Percentiles rank a stretch among this genome's conserved stretches.
These are phyloP conservation scores for Penicillium aurantiogriseum DNA, from an alignment of 2,329 filamentous ascomycete genomes.

Conservation along the genomic window DNA sequence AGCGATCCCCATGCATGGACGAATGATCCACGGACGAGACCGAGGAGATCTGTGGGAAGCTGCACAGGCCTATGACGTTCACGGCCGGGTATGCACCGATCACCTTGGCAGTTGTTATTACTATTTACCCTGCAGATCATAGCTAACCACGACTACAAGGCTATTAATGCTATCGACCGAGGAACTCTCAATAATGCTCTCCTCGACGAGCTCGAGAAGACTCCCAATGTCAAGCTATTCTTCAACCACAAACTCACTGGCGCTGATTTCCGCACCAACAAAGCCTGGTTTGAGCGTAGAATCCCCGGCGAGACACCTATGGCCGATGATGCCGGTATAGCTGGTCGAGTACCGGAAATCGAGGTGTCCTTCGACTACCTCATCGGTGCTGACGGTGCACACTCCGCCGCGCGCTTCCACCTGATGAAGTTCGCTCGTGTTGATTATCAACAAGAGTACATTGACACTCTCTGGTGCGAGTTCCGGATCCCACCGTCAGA, in stretches of 20 bases:
- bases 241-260: slow-evolving; percentile 94
- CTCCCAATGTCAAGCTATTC: slow-evolving; percentile 86
- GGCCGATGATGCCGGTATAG: slow-evolving; percentile 34
- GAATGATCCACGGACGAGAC: slow-evolving; percentile 84
- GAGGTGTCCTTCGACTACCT: slow-evolving; percentile 87
- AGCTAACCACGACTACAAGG: slow-evolving; percentile 48
- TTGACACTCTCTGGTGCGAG: slow-evolving; percentile 96
- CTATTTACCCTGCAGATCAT: slow-evolving; percentile 7
- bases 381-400: slow-evolving; percentile 91
- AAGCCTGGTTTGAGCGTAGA: slow-evolving; percentile 79
- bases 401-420: slow-evolving; percentile 86
- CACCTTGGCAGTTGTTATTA: slow-evolving; percentile 6
- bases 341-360: slow-evolving; percentile 63
- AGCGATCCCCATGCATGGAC: slow-evolving; percentile 89
- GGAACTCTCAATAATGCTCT: slow-evolving; percentile 78
- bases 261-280: slow-evolving; percentile 74
- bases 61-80: slow-evolving; percentile 85
- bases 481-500: slow-evolving; percentile 69
- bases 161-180: slow-evolving; percentile 82
- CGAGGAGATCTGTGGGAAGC: slow-evolving; percentile 69
- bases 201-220: slow-evolving; percentile 75
- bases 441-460: slow-evolving; percentile 91
- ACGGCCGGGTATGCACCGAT: slow-evolving; percentile 66
- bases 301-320: slow-evolving; percentile 33
- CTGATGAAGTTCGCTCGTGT: slow-evolving; percentile 93